Percentiles rank a stretch among this genome's conserved stretches.
These are phyloP conservation scores for Withania somnifera DNA, from an alignment of 305 asterid genomes.

Conservation along the genomic window DNA sequence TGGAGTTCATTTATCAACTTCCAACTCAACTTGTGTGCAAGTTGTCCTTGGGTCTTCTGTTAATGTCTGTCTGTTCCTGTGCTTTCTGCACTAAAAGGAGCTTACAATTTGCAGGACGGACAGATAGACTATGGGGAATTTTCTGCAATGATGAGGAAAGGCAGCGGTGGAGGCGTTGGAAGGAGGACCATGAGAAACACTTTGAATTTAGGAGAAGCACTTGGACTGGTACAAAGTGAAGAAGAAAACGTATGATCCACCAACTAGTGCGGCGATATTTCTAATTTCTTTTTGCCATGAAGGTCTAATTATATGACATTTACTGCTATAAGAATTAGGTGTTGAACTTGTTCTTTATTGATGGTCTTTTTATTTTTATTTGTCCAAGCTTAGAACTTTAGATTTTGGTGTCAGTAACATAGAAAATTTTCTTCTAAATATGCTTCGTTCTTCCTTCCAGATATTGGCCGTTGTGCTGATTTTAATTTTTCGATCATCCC, in stretches of 20 bases:
- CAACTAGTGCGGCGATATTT: not conserved
- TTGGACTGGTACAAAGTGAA: conserved; percentile 15
- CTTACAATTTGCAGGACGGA: conserved; percentile 22
- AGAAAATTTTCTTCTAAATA: not conserved
- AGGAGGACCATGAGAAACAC: conserved; percentile 33
- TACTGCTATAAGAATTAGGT: not conserved
- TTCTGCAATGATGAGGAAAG: conserved; percentile 38
- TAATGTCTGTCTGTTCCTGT: not conserved
- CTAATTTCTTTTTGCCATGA: not conserved
- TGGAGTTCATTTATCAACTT: not conserved
- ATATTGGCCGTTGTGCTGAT: not conserved
- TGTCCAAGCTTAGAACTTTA: not conserved
- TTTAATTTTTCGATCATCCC: not conserved
- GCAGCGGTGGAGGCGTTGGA: conserved; percentile 29
- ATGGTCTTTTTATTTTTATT: not conserved
- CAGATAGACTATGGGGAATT: conserved; percentile 35
- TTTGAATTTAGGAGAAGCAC: conserved; percentile 26
- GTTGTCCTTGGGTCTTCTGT: not conserved
- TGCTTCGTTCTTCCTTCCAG: not conserved
- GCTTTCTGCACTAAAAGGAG: not conserved
- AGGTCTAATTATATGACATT: not conserved
- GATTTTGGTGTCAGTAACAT: not conserved
- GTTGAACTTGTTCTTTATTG: not conserved
- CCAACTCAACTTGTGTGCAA: not conserved
- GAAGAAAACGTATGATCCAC: conserved; percentile 1